Evolutionary conservation across 768 basidiomycete species (phyloP).

Genomic region (Auricularia sp.): DNA sequence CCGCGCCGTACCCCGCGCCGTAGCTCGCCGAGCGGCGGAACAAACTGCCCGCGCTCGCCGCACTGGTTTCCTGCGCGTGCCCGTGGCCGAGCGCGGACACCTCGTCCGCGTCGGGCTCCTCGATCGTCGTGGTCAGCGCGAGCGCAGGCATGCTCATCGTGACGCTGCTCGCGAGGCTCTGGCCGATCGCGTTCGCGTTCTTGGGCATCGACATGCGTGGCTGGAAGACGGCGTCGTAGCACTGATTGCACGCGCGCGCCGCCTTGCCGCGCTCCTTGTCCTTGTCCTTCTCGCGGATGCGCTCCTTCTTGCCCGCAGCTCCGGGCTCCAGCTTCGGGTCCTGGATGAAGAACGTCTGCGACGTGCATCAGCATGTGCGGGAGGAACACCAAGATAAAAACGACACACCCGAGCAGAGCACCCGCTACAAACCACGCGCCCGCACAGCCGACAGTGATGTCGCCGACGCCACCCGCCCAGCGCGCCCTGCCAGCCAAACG

Average conservation of each 20-base stretch:
- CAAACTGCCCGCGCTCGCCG: background rate
- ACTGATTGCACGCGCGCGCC: constrained; percentile 75
- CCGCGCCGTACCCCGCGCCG: background rate
- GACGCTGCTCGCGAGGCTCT: background rate
- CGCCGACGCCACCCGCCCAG: constrained; percentile 36
- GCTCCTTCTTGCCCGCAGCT: background rate
- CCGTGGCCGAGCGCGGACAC: background rate
- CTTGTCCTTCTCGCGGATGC: background rate
- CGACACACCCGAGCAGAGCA: constrained; percentile 67
- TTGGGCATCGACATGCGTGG: background rate
- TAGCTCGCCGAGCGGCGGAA: background rate
- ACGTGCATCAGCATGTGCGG: background rate
- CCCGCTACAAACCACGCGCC: constrained; percentile 71
- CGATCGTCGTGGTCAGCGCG: background rate
- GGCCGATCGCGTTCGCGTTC: background rate
- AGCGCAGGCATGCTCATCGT: constrained; percentile 1
- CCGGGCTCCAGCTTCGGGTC: constrained; percentile 25
- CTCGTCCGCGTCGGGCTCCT: background rate
- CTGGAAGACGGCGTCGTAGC: constrained; percentile 72
- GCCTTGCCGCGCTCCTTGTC: constrained; percentile 31
- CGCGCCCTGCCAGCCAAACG: constrained; percentile 55
- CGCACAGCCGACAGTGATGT: constrained; percentile 83
- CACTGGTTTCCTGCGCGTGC: background rate
- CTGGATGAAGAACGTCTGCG: constrained; percentile 74
- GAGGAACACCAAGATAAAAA: background rate